Percentiles rank a stretch among this genome's conserved stretches.
Conservation (phyloP, 2,329 filamentous ascomycete species). For the Talaromyces amestolkiae region DNA sequence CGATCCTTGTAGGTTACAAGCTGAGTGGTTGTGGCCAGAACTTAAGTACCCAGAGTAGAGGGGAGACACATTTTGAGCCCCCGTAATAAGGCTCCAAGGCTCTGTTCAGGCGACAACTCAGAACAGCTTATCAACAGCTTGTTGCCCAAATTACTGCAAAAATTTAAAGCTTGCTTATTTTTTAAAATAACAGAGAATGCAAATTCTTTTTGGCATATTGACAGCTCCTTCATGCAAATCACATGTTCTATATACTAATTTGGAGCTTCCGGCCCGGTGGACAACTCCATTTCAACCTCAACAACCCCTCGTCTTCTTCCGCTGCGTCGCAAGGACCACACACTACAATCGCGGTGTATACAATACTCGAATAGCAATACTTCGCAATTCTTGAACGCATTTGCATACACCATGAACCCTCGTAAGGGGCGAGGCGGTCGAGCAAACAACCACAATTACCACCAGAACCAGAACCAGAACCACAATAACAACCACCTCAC, state of each 20-base stretch:
- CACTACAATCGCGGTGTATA: background rate
- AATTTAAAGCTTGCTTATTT: background rate
- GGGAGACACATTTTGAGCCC: background rate
- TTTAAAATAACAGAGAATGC: background rate
- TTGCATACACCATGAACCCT: slow-evolving; percentile 28
- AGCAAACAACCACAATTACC: slow-evolving; percentile 29
- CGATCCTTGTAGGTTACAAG: background rate
- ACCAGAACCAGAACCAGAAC: slow-evolving; percentile 22
- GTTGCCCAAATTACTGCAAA: background rate
- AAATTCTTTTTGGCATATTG: background rate
- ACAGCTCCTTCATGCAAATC: background rate
- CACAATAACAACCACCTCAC: slow-evolving; percentile 21
- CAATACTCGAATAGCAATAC: no score
- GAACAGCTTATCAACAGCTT: background rate
- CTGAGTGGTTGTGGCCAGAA: background rate
- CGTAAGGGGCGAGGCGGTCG: slow-evolving; percentile 32
- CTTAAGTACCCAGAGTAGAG: background rate
- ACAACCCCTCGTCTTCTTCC: background rate
- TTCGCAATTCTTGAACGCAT: background rate
- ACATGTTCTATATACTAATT: background rate
- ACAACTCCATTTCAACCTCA: background rate
- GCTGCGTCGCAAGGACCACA: background rate
- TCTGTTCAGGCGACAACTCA: background rate
- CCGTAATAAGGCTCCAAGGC: background rate
- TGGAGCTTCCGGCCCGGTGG: background rate